Evolutionary conservation across 1,139 yeast species (phyloP), one percentile per base, ranked within the genome.

Genomic region (Pichia cactophila): DNA sequence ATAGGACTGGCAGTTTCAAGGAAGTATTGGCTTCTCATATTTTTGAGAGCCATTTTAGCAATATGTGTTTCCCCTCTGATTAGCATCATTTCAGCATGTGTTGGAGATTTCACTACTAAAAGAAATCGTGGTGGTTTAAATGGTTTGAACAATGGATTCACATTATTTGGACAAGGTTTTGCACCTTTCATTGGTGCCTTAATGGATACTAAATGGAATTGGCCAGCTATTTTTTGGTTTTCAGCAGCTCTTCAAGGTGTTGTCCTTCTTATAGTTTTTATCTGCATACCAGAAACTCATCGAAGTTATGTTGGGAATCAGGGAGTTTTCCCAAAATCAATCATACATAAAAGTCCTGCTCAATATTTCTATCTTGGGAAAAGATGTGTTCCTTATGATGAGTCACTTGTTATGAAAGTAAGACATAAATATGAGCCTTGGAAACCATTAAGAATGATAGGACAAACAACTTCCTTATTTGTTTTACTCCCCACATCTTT

Each of bases 221-320:
- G 95, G 94, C 72, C 88, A 52, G 81, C 87, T 0, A 80, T 86
- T 26, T 87, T 86, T 60, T 82, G 87, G 79, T 83, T 86, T 54
- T 65, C 85, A 47, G 80, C 84, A 5, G 79, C 84, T 26, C 76
- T 81, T 5, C 74, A 82, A 17, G 80, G 81, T 1, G 51, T 66
- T 1, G 65, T 74, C 10, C 59, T 74, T 1, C 8, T 70, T 0
- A 39, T 70, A 1, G 71, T 72, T 1, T 60, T 73, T 2, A 26
- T 80, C 1, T 46, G 74, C 0, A 61, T 86, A 11, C 95, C 95
- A 0, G 95, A 87, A 59, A 86, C 95, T 0, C 78, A 77, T 52
- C 69, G 94, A 50, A 65, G 76, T 0, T 63, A 83, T 9, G 89
- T 81, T 2, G 94, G 92, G 0, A 84, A 85, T 60, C 80, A 84